Evolutionary conservation across 352 stramenopile genomes (phyloP), one percentile per base, ranked within the genome.

Genomic region (Phytophthora foliorum): DNA sequence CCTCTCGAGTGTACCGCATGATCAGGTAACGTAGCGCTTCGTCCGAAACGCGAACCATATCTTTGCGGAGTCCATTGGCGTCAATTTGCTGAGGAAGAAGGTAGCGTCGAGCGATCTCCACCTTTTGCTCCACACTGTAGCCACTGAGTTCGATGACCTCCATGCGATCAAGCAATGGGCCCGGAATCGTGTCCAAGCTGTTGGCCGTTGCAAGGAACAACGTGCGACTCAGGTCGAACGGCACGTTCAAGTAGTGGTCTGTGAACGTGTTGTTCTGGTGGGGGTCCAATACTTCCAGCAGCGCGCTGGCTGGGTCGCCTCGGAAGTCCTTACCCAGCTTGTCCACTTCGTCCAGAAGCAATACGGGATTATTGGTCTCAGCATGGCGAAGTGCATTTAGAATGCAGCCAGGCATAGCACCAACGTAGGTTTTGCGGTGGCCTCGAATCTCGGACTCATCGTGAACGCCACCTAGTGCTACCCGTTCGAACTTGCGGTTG

Each of bases 311-410:
- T 22, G 84, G 84, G 32, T 92, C 81, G 1, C 83, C 82, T 39
- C 84, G 82, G 46, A 90, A 89, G 39, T 91, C 84, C 44, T 91
- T 91, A 39, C 84, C 82, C 44, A 95, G 71, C 65, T 95, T 95
- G 73, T 95, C 87, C 24, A 95, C 84, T 57, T 99, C 97, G 57
- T 96, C 89, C 27, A 96, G 66, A 31, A 96, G 61, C 7, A 96
- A 55, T 34, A 97, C 86, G 0, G 88, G 88, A 56, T 96, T 95
- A 56, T 81, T 81, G 17, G 77, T 91, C 60, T 91, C 82, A 19
- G 87, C 85, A 44, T 91, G 86, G 6, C 85, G 82, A 22, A 97
- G 74, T 0, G 87, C 83, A 42, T 91, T 89, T 22, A 97, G 55
- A n/a, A 97, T 92, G 45, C 82, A 92, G 1, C 89, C 88, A 17